A percentile compares a stretch with the other conserved stretches of the same genome.
phyloP scores from a whole-genome alignment of 1,284 basidiomycete species.

The Heterobasidion occidentale region DNA sequence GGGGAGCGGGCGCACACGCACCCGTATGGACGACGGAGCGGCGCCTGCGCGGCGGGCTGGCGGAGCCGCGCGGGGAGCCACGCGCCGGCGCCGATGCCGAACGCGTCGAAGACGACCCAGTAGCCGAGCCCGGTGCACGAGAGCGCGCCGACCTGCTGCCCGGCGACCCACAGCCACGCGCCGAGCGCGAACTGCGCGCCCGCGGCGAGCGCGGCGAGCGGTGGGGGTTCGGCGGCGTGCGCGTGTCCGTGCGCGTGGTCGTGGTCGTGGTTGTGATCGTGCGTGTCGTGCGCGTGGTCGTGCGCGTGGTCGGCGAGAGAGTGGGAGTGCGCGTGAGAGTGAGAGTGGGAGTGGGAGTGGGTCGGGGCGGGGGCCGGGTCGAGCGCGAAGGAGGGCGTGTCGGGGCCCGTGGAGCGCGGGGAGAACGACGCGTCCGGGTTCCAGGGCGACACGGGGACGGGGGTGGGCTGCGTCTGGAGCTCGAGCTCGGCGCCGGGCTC shows the following conservation, averaged over 20 bases:
- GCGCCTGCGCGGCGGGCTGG: slow-evolving; percentile 17
- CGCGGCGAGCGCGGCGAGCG: slow-evolving; percentile 21
- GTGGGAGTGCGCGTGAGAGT: neutral
- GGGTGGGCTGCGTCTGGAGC: slow-evolving; percentile 42
- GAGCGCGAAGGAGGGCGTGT: neutral
- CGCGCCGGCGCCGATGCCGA: slow-evolving; percentile 62
- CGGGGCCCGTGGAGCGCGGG: slow-evolving; percentile 12
- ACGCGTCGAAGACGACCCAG: slow-evolving; percentile 91
- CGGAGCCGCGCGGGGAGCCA: slow-evolving; percentile 37
- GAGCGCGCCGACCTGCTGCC: slow-evolving; percentile 84
- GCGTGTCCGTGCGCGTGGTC: slow-evolving; percentile 1
- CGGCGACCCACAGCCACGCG: slow-evolving; percentile 81
- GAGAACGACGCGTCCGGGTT: slow-evolving; percentile 31
- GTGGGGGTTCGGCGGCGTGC: slow-evolving; percentile 9
- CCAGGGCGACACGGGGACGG: slow-evolving; percentile 48
- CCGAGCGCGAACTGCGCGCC: slow-evolving; percentile 51
- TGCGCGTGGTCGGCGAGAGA: neutral
- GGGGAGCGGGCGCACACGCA: slow-evolving; percentile 27
- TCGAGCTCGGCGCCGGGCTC: slow-evolving; percentile 25
- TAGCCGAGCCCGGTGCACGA: slow-evolving; percentile 90
- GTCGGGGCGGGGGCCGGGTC: neutral
- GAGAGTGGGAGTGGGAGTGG: slow-evolving; percentile 2
- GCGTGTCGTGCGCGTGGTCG: neutral
- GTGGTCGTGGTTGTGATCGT: neutral
- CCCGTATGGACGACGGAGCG: slow-evolving; percentile 57